Evolutionary conservation across 257 asterid genomes (phyloP), one percentile per base, ranked within the genome.

Genomic region (Lavandula angustifolia): DNA sequence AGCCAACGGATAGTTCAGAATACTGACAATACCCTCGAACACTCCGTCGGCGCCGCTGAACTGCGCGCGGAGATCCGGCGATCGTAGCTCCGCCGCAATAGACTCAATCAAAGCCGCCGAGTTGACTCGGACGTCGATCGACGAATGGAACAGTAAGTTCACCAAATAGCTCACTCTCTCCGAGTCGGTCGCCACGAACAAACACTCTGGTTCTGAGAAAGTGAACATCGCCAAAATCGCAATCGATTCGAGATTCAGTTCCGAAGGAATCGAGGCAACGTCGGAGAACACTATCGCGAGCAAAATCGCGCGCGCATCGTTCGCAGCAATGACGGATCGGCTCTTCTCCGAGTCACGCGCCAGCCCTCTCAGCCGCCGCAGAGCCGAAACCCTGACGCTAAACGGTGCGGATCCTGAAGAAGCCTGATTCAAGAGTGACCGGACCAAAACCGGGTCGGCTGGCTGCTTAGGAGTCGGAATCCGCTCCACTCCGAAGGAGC

Each of bases 381-480:
- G 48, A 9, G 99, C 96, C 42, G 90, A 62, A 22, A 87, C 67
- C 27, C 96, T 71, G 9, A 79, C 50, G 54, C 60, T 67, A 35
- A 79, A 68, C 8, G 79, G 67, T 6, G 44, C 68, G 14, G 95
- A 80, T 13, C 63, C 79, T 4, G 94, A 77, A 0, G 94, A 77
- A 8, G 87, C 91, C 54, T 83, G 96, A 27, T 61, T 80, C 65
- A 92, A 64, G 68, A 92, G 70, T 0, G 77, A 81, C 63, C 96
- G 91, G 6, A 92, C 88, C 53, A 85, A 11, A 40, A 29, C 54
- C 22, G 97, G 95, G 1, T 92, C 99, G n/a, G 99, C 99, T 0
- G 99, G 99, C 60, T 89, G 99, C 72, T 89, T 92, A 12, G 99
- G 99, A 0, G 99, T 92, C 0, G 99, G 99, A 13, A 92, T 92